A percentile compares a stretch with the other conserved stretches of the same genome.
Conservation (phyloP, 1,284 basidiomycete species). For the Heliocybe sulcata region DNA sequence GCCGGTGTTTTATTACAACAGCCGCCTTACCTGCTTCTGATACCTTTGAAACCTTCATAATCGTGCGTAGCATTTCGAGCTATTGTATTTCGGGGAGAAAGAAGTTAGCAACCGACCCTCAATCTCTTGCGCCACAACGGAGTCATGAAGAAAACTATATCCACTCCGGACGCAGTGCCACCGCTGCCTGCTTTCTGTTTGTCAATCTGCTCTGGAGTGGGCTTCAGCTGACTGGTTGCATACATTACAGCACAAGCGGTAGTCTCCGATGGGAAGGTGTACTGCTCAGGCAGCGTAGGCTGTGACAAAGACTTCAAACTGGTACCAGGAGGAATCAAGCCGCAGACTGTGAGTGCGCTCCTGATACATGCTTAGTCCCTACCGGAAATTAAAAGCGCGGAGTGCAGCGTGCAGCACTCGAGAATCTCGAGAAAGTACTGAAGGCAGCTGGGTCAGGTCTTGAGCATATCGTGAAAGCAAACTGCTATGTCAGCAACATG, state of each 20-base stretch:
- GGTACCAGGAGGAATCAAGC: conserved; percentile 44
- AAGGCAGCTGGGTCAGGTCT: conserved; percentile 52
- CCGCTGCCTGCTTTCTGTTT: conserved; percentile 1
- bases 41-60: too few relatives aligned
- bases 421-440: conserved; percentile 53
- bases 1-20: too few relatives aligned
- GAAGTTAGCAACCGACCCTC: too few relatives aligned
- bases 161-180: background rate
- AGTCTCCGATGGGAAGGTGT: conserved; percentile 45
- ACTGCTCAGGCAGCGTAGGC: conserved; percentile 56
- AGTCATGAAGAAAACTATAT: background rate
- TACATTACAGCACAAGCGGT: conserved; percentile 35
- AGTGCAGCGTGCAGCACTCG: conserved; percentile 41
- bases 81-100: too few relatives aligned
- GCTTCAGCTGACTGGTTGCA: background rate
- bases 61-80: too few relatives aligned
- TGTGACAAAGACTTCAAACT: conserved; percentile 39
- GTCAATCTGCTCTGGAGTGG: background rate
- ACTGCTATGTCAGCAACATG: conserved; percentile 50
- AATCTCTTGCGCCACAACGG: background rate
- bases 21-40: too few relatives aligned
- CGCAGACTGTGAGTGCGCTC: conserved; percentile 36
- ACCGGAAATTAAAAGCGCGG: background rate
- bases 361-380: background rate
- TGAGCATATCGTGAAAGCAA: conserved; percentile 54